These are phyloP conservation scores for Lentinula raphanica DNA, from an alignment of 768 basidiomycete species.

Conservation along the genomic window DNA sequence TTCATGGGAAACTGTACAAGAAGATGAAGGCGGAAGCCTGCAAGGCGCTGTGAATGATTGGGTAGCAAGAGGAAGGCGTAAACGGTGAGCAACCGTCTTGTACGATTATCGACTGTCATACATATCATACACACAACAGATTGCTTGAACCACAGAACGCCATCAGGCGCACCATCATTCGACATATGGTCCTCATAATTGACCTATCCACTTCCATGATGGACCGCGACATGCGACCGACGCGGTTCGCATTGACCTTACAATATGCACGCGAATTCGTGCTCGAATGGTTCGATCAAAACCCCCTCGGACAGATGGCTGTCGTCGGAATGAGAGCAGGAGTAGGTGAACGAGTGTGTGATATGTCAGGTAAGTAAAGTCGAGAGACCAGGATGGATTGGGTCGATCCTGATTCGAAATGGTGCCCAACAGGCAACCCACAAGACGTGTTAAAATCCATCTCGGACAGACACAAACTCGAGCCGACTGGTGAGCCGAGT, in stretches of 20 bases:
- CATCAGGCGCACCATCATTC: slow-evolving; percentile 91
- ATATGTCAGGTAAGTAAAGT: slow-evolving; percentile 86
- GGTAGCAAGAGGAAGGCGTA: slow-evolving; percentile 78
- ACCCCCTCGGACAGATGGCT: slow-evolving; percentile 95
- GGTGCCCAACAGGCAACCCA: slow-evolving; percentile 68
- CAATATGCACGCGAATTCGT: slow-evolving; percentile 91
- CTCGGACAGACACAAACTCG: slow-evolving; percentile 80
- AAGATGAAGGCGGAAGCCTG: slow-evolving; percentile 90
- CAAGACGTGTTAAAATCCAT: slow-evolving; percentile 91
- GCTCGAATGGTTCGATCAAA: slow-evolving; percentile 98
- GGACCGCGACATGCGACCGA: slow-evolving; percentile 94
- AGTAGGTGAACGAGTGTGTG: slow-evolving; percentile 82
- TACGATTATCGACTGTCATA: background rate
- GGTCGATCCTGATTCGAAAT: background rate
- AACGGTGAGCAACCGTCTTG: slow-evolving; percentile 50
- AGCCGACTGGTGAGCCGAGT: slow-evolving; percentile 90
- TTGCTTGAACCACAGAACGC: slow-evolving; percentile 79
- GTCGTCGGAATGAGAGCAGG: slow-evolving; percentile 91
- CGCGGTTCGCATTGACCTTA: slow-evolving; percentile 85
- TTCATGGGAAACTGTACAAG: slow-evolving; percentile 96
- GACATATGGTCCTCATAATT: slow-evolving; percentile 88
- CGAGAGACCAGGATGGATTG: background rate
- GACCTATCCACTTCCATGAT: slow-evolving; percentile 90
- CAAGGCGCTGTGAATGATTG: slow-evolving; percentile 86
- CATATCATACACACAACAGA: slow-evolving; percentile 31